Evolutionary conservation across 1,284 basidiomycete genomes (phyloP).

Genomic region (Phellopilus nigrolimitatus): DNA sequence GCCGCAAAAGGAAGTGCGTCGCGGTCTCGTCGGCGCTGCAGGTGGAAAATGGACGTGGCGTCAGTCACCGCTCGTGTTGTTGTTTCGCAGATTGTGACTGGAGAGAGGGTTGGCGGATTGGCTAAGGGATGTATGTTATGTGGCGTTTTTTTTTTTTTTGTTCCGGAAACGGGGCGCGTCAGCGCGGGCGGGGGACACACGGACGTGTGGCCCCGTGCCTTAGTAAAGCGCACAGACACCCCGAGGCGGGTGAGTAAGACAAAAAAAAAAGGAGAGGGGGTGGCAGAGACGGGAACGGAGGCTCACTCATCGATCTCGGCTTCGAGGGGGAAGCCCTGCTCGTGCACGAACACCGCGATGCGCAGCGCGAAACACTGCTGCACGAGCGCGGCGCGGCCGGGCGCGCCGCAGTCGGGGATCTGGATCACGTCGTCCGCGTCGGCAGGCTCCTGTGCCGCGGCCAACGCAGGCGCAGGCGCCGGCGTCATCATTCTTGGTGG

Average conservation of each 20-base stretch:
- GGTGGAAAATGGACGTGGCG: background rate
- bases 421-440: constrained; percentile 54
- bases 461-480: no score
- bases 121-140: no score
- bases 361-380: constrained; percentile 62
- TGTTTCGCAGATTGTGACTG: background rate
- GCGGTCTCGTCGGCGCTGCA: constrained; percentile 54
- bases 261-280: constrained; percentile 4
- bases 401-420: constrained; percentile 35
- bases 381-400: constrained; percentile 31
- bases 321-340: constrained; percentile 68
- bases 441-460: constrained; percentile 4
- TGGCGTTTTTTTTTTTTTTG: no score
- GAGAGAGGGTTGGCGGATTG: no score
- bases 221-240: no score
- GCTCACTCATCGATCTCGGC: constrained; percentile 63
- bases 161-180: no score
- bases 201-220: no score
- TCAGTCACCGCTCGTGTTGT: background rate
- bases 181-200: background rate
- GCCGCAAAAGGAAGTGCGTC: constrained; percentile 65
- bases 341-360: constrained; percentile 61
- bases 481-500: no score
- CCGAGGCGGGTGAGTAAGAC: constrained; percentile 9
- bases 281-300: constrained; percentile 27